Evolutionary conservation across 768 basidiomycete genomes (phyloP), one percentile per base, ranked within the genome.

Genomic region (Termitomyces sp.): DNA sequence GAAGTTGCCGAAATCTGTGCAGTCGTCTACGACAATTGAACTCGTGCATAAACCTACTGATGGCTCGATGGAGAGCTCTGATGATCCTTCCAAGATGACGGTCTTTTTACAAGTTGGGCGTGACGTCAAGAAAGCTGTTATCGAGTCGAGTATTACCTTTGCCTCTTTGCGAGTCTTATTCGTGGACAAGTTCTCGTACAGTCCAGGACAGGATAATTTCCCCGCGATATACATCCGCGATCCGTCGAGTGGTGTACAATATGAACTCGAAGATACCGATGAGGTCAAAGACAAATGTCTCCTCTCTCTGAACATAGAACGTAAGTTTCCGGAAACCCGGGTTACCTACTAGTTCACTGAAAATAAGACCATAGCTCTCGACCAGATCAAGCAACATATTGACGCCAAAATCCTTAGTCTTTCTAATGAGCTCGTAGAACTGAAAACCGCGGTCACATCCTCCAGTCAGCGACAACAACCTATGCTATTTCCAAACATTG

Each of bases 381-480:
- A 99, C 72, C 96, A 98, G 70, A 96, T 99, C 71, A 98, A 96
- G 69, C 94, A 98, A 67, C 96, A 99, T 69, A 95, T 99, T 63
- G 96, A 99, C 66, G 66, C 84, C 2, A 94, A 96, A 65, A 95
- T 99, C 60, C 86, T 90, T 0, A 76, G 76, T 0, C 76, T 99
- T 18, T 85, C 92, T 31, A 87, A 88, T 62, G 94, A 98, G 58
- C 82, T 98, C 72, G 93, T 94, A 63, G 95, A 98, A 42, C 81
- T 98, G 64, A 87, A 85, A 65, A 75, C 78, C 2, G 77, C 80
- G 3, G 84, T 98, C 37, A 69, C 78, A 26, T 76, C 70, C 4
- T 47, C 52, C 55, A 79, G 74, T 60, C 77, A 81, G 28, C 81
- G 87, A 53, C 73, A 81, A 7, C 34, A 51, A 9, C 82, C 87